These are phyloP conservation scores for Panaeolus cyanescens DNA, from an alignment of 768 basidiomycete species.

Conservation along the genomic window DNA sequence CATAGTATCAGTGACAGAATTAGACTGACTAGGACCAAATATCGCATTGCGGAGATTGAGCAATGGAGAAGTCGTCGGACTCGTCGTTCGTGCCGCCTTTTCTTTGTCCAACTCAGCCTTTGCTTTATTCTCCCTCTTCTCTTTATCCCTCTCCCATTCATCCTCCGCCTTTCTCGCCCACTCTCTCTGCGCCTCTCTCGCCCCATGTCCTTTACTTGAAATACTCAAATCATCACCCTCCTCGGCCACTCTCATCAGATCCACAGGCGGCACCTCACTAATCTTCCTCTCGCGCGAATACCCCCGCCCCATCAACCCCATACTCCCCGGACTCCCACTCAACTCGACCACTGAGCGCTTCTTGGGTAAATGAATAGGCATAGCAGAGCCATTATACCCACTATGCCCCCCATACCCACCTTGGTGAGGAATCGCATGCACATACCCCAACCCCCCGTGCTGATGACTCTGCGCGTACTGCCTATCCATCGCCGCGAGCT, in stretches of 20 bases:
- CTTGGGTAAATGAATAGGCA: neutral
- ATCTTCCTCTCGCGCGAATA: slow-evolving; percentile 56
- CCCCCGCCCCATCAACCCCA: slow-evolving; percentile 11
- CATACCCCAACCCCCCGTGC: neutral
- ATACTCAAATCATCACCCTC: slow-evolving; percentile 61
- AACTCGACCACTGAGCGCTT: slow-evolving; percentile 3
- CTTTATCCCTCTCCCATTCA: slow-evolving; percentile 19
- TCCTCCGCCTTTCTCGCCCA: slow-evolving; percentile 12
- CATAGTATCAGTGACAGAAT: slow-evolving; percentile 12
- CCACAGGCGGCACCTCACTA: slow-evolving; percentile 62
- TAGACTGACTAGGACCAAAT: slow-evolving; percentile 29
- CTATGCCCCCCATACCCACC: slow-evolving; percentile 7
- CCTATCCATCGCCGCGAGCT: slow-evolving; percentile 39
- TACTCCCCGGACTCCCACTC: slow-evolving; percentile 10
- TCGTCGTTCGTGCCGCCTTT: neutral
- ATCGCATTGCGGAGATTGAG: slow-evolving; percentile 41
- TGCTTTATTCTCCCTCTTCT: slow-evolving; percentile 13
- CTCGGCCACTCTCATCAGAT: slow-evolving; percentile 70
- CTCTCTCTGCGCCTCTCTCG: slow-evolving; percentile 9
- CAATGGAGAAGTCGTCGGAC: slow-evolving; percentile 69
- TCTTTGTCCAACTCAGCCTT: slow-evolving; percentile 59
- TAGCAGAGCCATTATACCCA: slow-evolving; percentile 11
- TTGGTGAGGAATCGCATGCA: neutral
- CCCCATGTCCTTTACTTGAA: slow-evolving; percentile 30
- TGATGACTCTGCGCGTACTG: neutral